Base-by-base conservation (phyloP, 2,329 filamentous ascomycete species). In the Pezicula carpinea region DNA sequence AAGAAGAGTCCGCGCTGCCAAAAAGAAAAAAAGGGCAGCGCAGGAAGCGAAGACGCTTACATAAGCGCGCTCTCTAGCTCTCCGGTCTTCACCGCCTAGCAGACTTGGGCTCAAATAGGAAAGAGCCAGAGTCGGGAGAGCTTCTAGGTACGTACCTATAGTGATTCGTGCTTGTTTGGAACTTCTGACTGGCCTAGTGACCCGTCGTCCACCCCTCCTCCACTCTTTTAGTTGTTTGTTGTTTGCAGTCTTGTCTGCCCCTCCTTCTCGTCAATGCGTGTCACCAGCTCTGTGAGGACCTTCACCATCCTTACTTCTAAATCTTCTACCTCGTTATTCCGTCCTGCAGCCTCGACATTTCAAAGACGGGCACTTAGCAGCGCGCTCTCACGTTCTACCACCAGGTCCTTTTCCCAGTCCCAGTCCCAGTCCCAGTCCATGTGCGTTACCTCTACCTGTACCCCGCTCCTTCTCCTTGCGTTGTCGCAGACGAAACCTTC, bases 231-330 rank as follows among this genome's bases (percentile, higher is more conserved):
- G 31, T 33, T 18, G 18, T 32, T 21, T 18, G 26, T 18, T 34
- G n/a, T 33, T 11, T 43, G 41, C 18, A 18, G 41, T 15, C 29
- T 47, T 11, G 17, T 48, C 43, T 21, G 47, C 46, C 46, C 52
- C 50, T 34, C 39, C 42, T 48, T 39, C 42, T 33, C 51, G 50
- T 51, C 57, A 57, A 64, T 64, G 60, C 60, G 58, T 59, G 46
- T 57, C 51, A 49, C 57, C 32, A 57, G 50, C 41, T 54, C 51
- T 43, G 43, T 58, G 52, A 44, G 58, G 41, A 53, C 58, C 48
- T 44, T 53, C 21, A 53, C 58, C 34, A 53, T 56, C 53, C 39
- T 57, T 35, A 52, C 55, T 50, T 55, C 50, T 31, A 43, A 10
- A 26, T 26, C 23, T 26, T 10, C 23, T 26, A 26, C 23, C 11